Conservation (phyloP, 192 early-diverging fungal species). For the Backusella mclennaniae region DNA sequence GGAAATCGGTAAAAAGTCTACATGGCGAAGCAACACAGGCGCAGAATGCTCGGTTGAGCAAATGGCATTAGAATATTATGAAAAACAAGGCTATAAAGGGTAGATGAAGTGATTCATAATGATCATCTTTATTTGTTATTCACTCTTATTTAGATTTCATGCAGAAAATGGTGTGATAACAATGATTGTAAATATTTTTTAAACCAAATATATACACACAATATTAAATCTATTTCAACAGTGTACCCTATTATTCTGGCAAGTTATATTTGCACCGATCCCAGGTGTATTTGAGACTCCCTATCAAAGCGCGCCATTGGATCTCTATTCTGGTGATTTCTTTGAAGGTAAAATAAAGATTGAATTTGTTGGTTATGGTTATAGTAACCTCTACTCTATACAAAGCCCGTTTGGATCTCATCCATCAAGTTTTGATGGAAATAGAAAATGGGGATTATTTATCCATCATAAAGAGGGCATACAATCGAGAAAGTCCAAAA, state of each 20-base stretch:
- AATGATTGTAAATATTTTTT: conserved; percentile 38
- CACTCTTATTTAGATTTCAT: conserved; percentile 42
- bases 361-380: neutral
- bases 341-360: conserved; percentile 38
- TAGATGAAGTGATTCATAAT: neutral
- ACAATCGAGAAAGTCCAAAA: conserved; percentile 40
- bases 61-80: conserved; percentile 62
- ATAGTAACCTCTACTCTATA: neutral
- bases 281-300: conserved; percentile 70
- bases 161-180: conserved; percentile 61
- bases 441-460: conserved; percentile 28
- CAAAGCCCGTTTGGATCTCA: conserved; percentile 38
- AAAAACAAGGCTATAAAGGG: conserved; percentile 58
- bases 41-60: conserved; percentile 66
- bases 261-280: conserved; percentile 59
- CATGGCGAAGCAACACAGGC: conserved; percentile 49
- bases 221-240: neutral
- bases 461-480: conserved; percentile 34
- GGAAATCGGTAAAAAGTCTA: conserved; percentile 43
- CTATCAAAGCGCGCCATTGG: conserved; percentile 66
- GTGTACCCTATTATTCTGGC: conserved; percentile 70
- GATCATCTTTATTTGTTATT: neutral
- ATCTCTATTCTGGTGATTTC: conserved; percentile 65
- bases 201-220: neutral
- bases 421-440: conserved; percentile 35